Conservation (phyloP, 768 basidiomycete species). For the Rhizopogon vulgaris region DNA sequence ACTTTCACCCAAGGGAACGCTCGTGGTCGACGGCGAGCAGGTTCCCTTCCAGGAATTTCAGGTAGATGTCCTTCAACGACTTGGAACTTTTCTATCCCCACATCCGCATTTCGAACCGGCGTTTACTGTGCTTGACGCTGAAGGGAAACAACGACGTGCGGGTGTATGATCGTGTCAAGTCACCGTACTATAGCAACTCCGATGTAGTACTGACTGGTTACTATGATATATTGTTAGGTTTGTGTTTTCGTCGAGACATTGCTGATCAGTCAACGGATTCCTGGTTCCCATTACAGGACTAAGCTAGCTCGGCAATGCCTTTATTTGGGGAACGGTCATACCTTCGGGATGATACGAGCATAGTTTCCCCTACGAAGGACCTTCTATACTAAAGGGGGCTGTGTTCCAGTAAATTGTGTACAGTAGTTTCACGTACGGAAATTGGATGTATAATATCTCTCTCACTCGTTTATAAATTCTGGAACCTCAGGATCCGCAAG, state of each 20-base stretch:
- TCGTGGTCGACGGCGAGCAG: constrained; percentile 75
- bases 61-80: constrained; percentile 66
- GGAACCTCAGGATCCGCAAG: neutral
- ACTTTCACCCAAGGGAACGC: constrained; percentile 40
- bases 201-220: neutral
- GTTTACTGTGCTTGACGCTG: constrained; percentile 30
- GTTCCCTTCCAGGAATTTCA: constrained; percentile 72
- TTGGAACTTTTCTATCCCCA: constrained; percentile 63
- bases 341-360: too few species aligned
- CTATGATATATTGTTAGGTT: neutral
- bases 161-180: neutral
- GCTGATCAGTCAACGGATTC: neutral
- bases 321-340: too few species aligned
- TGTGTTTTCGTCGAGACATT: neutral
- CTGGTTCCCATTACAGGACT: too few species aligned
- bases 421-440: too few species aligned
- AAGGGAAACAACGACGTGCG: constrained; percentile 15
- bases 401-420: too few species aligned
- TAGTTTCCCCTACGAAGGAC: too few species aligned
- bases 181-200: neutral
- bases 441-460: neutral
- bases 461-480: neutral
- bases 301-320: too few species aligned
- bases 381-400: too few species aligned
- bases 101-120: constrained; percentile 47